Evolutionary conservation across 108 stramenopile genomes (phyloP).

Genomic region (Cyclotella cryptica): DNA sequence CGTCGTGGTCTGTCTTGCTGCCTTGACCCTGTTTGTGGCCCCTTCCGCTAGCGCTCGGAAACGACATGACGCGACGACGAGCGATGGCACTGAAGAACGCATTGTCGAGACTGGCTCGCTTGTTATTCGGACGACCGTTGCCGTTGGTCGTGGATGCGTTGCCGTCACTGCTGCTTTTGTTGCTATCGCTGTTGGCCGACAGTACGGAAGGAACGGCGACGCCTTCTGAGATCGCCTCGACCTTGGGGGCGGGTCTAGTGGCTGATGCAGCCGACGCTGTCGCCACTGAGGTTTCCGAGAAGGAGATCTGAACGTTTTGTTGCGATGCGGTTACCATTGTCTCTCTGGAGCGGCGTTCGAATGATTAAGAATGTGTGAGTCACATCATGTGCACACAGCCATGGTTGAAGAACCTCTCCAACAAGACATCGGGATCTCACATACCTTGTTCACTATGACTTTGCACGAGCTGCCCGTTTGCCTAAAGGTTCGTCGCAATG

Average conservation of each 20-base stretch:
- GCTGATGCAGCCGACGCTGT: background rate
- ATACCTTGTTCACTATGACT: too few species aligned
- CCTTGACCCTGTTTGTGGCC: too few species aligned
- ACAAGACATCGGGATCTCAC: too few species aligned
- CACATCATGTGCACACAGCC: too few species aligned
- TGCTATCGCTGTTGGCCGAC: background rate
- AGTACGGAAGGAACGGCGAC: background rate
- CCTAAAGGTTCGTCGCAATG: too few species aligned
- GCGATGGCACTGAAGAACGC: background rate
- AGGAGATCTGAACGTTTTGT: slow-evolving; percentile 1
- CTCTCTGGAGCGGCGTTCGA: too few species aligned
- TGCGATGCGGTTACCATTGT: too few species aligned
- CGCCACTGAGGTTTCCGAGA: background rate
- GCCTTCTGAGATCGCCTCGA: background rate
- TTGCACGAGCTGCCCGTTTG: too few species aligned
- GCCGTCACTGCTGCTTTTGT: background rate
- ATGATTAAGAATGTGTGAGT: too few species aligned
- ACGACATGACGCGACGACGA: background rate
- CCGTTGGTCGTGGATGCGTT: background rate
- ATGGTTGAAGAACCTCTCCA: too few species aligned
- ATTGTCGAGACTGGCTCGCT: slow-evolving; percentile 1
- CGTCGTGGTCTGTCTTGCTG: background rate
- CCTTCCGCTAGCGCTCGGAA: background rate
- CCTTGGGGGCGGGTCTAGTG: background rate
- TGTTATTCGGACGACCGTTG: background rate